Evolutionary conservation across 2,329 filamentous ascomycete genomes (phyloP).

Genomic region (Sclerotinia spermophila): DNA sequence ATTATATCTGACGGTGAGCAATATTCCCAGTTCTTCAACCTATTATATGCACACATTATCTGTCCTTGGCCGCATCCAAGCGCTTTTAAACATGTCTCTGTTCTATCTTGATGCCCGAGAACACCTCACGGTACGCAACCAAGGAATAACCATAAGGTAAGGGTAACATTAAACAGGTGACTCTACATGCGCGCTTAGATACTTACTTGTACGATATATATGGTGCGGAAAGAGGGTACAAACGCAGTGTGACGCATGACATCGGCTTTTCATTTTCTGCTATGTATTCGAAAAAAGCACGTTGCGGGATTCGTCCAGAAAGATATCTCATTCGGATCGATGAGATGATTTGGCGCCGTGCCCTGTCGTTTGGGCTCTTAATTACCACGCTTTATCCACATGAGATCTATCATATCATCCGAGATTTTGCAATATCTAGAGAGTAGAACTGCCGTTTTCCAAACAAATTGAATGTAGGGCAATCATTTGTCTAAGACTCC

Average conservation of each 20-base stretch:
- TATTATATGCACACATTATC: not conserved
- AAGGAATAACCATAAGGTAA: not conserved
- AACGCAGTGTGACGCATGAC: slow-evolving; percentile 20
- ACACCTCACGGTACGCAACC: not conserved
- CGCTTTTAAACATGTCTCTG: not conserved
- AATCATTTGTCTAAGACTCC: slow-evolving; percentile 1
- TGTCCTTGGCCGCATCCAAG: slow-evolving; percentile 18
- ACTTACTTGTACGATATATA: not conserved
- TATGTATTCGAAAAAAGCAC: slow-evolving; percentile 2
- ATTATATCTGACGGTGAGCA: slow-evolving; percentile 17
- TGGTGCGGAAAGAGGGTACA: slow-evolving; percentile 7
- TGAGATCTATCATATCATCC: slow-evolving; percentile 12
- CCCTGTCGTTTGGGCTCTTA: not conserved
- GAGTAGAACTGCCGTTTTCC: slow-evolving; percentile 2
- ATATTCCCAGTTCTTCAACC: not conserved
- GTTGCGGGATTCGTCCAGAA: slow-evolving; percentile 16
- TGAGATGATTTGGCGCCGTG: slow-evolving; percentile 7
- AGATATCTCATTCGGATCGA: slow-evolving; percentile 4
- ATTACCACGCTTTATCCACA: not conserved
- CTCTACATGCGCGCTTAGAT: slow-evolving; percentile 19
- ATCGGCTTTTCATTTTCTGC: slow-evolving; percentile 11
- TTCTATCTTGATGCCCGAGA: slow-evolving; percentile 6
- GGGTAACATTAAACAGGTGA: slow-evolving; percentile 10
- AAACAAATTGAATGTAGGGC: not conserved
- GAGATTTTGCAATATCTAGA: not conserved